Base-by-base conservation (phyloP, 2,329 filamentous ascomycete species). In the Fusarium humuli region DNA sequence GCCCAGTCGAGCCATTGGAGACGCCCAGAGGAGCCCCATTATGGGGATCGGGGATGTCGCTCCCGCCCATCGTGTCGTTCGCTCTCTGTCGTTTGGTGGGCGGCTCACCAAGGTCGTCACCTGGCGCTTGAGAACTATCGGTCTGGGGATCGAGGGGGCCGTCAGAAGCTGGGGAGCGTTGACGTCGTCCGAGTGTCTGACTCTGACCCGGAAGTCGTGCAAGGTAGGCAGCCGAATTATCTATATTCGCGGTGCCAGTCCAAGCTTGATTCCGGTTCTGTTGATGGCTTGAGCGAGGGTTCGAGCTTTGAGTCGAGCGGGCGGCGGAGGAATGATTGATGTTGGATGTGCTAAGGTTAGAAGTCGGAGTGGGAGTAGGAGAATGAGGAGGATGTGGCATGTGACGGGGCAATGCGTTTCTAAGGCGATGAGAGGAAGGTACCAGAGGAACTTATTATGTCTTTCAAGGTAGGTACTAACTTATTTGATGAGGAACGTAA, bases 31-130 rank as follows among this genome's bases (percentile, higher is more conserved):
- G 76, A 61, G 86, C 85, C 61, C 89, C 89, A 77, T 91, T 91
- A 32, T 87, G 83, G 63, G 85, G 81, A 71, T 78, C 81, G 72
- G 77, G 72, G 55, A 78, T 78, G 63, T 87, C 86, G 68, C 83
- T 84, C 79, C 91, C 87, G 69, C 86, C 83, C 82, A 88, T 86
- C 90, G 92, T 93, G 79, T 80, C 76, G 70, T 81, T 81, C 79
- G 86, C 86, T 79, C 90, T 88, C 82, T 91, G 90, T 75, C 83
- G 81, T 75, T 84, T 83, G 52, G 80, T 76, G 50, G 77, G 75
- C 52, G 70, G 75, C 50, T 71, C 65, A 42, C 41, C 25, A 52
- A 29, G 48, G 23, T 65, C 47, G 56, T 58, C 72, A 65, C 63
- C 74, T 56, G 70, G 65, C 54, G 63, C 48, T 40, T 54, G 68